Evolutionary conservation across 2,329 filamentous ascomycete genomes (phyloP), one percentile per base, ranked within the genome.

Genomic region (Phyllosticta ampelicida): DNA sequence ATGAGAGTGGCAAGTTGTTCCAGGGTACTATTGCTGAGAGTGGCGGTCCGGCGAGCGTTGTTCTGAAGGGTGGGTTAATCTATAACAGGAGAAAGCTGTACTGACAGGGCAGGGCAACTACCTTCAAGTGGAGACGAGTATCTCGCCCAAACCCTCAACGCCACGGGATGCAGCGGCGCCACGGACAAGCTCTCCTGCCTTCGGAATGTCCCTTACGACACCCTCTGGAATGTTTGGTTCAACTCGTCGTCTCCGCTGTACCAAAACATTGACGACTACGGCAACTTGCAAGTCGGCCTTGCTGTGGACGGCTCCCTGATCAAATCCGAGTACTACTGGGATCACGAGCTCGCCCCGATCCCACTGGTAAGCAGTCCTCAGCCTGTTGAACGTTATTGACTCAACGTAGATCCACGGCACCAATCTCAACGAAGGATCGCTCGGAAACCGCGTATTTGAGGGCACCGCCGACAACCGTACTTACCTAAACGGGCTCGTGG

Each of bases 1-100:
- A 73, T n/a, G 68, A 71, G 13, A 69, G 73, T 53, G 72, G 73
- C 59, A 62, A 64, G 10, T 63, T 74, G 16, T 75, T 74, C 66
- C 65, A 67, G 9, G 71, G 62, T 16, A 73, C 67, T 1, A 73
- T 74, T 54, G 69, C 74, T 67, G 64, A 75, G 56, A 73, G 65
- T 49, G 68, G 73, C 5, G 71, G 65, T 10, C 65, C 71, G 1
- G 65, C 71, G 1, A 66, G 68, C 3, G 23, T 66, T 3, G 65
- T 67, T 1, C 55, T 70, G 5, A 68, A 68, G 16, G 65, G 36
- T 44, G 13, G n/a, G 36, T n/a, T 8, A 6, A n/a, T n/a, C n/a
- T 2, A 44, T 6, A n/a, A n/a, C 6, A n/a, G 13, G 16, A 44
- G n/a, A n/a, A n/a, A 2, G 2, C 5, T 36, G 16, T 6, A 44